Base-by-base conservation (phyloP, 139 green algal genomes). In the Picochlorum costavermella region DNA sequence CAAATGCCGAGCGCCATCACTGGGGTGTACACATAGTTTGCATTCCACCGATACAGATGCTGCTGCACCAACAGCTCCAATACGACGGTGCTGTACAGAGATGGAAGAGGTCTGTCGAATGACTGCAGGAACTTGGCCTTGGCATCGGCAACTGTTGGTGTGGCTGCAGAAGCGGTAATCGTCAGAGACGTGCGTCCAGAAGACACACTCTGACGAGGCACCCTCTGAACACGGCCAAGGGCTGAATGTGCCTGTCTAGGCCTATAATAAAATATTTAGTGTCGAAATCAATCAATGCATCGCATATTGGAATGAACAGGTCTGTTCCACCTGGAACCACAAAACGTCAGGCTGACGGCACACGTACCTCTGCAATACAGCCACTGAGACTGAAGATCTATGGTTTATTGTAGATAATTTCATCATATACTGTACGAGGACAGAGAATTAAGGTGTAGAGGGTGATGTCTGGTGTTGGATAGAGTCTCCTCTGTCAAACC, bases 21-120 rank as follows among this genome's bases (percentile, higher is more conserved):
- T 81, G 75, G 63, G 72, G 85, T 86, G 79, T 96, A 96, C 45
- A 80, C n/a, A 75, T 96, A 96, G 45, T 75, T 81, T n/a, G 76
- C 74, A 74, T 84, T 87, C 80, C 88, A 95, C 31, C 86, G 81
- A 53, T 89, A 86, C 56, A 96, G 85, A 65, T 96, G 90, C 61
- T 95, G 87, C 83, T 95, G 88, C 50, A 96, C 87, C 23, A 96
- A 75, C 26, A 96, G 81, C 79, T 96, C 90, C 67, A 92, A 78
- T 4, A 96, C 56, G 8, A 96, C 83, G 12, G 73, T 86, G 68
- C 72, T 89, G 86, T 95, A 96, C 33, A 96, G 80, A 63, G 64
- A 67, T 9, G 83, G 70, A 36, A 96, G 78, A 0, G 90, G 90
- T 56, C 79, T 83, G 56, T 56, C 60, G 64, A 83, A 88, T 17